Conservation (phyloP, 2,329 filamentous ascomycete genomes). For the Epichloe typhina region DNA sequence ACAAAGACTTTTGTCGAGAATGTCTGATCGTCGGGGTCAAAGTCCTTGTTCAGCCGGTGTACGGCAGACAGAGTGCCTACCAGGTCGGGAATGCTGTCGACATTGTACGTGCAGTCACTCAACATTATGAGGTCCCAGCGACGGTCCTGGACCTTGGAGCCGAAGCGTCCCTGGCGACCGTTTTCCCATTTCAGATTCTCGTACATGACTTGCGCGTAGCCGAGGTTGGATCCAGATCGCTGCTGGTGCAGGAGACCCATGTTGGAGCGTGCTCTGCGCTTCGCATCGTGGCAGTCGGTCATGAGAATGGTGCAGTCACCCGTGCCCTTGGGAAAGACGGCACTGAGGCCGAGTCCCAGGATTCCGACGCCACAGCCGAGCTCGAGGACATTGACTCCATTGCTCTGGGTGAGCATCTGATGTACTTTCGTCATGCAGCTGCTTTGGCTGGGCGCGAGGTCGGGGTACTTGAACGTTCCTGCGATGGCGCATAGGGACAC, state of each 20-base stretch:
- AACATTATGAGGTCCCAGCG: constrained; percentile 41
- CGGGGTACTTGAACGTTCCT: constrained; percentile 15
- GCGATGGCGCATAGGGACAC: constrained; percentile 25
- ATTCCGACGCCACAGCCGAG: constrained; percentile 45
- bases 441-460: constrained; percentile 14
- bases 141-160: constrained; percentile 22
- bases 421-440: constrained; percentile 19
- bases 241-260: constrained; percentile 21
- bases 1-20: constrained; percentile 33
- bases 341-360: constrained; percentile 35
- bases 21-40: constrained; percentile 8
- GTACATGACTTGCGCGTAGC: constrained; percentile 25
- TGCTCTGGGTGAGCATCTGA: constrained; percentile 14
- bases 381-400: constrained; percentile 33
- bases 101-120: constrained; percentile 50
- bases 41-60: constrained; percentile 23
- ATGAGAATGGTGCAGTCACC: constrained; percentile 28
- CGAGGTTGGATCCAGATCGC: constrained; percentile 4
- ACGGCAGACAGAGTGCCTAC: constrained; percentile 39
- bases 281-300: constrained; percentile 43
- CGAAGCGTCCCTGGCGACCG: constrained; percentile 31
- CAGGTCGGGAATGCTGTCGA: constrained; percentile 39
- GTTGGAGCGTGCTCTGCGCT: constrained; percentile 34
- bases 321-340: constrained; percentile 15
- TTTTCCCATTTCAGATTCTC: constrained; percentile 46